Evolutionary conservation across 352 stramenopile genomes (phyloP).

Genomic region (Pythium diclinum): DNA sequence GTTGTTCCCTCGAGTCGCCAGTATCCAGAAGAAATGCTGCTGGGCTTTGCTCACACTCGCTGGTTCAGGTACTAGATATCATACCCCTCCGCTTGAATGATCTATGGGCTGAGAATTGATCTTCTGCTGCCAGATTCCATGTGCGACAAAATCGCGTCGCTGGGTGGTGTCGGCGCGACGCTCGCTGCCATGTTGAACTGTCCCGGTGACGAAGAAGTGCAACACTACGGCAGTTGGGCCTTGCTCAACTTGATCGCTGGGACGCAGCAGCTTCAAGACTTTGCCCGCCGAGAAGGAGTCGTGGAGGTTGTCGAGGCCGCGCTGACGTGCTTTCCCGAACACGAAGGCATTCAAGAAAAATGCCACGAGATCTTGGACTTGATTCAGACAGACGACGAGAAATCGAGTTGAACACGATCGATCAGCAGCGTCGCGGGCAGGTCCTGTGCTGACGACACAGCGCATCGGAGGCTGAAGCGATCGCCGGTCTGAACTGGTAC

Average conservation of each 20-base stretch:
- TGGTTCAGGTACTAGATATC: slow-evolving; percentile 45
- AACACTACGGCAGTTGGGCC: slow-evolving; percentile 65
- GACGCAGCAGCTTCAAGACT: slow-evolving; percentile 43
- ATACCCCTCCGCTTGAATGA: neutral
- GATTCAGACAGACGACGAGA: slow-evolving; percentile 17
- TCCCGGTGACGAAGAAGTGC: slow-evolving; percentile 47
- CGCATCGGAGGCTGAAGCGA: slow-evolving; percentile 38
- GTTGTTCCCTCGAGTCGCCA: slow-evolving; percentile 59
- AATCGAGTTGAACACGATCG: slow-evolving; percentile 38
- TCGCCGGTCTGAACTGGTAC: slow-evolving; percentile 32
- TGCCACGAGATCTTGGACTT: slow-evolving; percentile 56
- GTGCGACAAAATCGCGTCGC: slow-evolving; percentile 59
- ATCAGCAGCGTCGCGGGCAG: slow-evolving; percentile 29
- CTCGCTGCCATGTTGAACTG: slow-evolving; percentile 79
- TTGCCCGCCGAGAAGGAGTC: slow-evolving; percentile 63
- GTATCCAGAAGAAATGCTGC: slow-evolving; percentile 77
- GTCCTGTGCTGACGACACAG: slow-evolving; percentile 16
- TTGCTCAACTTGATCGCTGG: slow-evolving; percentile 69
- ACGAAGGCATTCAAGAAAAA: slow-evolving; percentile 80
- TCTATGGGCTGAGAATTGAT: neutral
- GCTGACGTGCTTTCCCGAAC: slow-evolving; percentile 75
- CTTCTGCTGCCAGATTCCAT: slow-evolving; percentile 44
- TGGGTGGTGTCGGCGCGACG: slow-evolving; percentile 60
- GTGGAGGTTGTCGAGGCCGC: slow-evolving; percentile 81
- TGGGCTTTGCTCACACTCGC: slow-evolving; percentile 84